A percentile compares a stretch with the other conserved stretches of the same genome.
phyloP scores from a whole-genome alignment of 2,329 filamentous ascomycete genomes.

The Xylaria sp. region DNA sequence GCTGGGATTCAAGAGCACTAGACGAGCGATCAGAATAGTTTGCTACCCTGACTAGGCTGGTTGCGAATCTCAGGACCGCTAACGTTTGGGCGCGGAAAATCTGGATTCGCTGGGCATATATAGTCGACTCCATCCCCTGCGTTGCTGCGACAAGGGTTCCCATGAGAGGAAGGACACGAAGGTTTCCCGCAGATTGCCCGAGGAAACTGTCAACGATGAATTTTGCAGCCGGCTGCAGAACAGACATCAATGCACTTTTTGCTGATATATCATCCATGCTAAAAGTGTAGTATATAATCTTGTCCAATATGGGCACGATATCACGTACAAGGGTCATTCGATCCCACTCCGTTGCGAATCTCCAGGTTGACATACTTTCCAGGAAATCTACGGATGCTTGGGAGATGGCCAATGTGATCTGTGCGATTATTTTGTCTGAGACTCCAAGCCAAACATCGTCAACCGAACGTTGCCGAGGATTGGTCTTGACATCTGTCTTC shows the following conservation, averaged over 20 bases:
- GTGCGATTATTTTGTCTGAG: constrained; percentile 80
- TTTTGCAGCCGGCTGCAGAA: constrained; percentile 77
- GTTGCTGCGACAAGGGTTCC: constrained; percentile 73
- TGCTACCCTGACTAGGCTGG: constrained; percentile 76
- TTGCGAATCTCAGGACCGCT: constrained; percentile 73
- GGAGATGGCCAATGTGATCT: constrained; percentile 77
- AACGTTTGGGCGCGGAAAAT: constrained; percentile 71
- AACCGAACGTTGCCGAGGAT: constrained; percentile 57
- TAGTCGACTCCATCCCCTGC: constrained; percentile 68
- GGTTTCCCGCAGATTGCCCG: constrained; percentile 72
- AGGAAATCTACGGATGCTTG: constrained; percentile 84
- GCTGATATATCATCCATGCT: constrained; percentile 73
- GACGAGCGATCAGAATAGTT: constrained; percentile 71
- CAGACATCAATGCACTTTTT: constrained; percentile 62
- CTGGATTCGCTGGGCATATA: constrained; percentile 66
- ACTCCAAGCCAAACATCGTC: constrained; percentile 74
- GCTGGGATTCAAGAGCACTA: constrained; percentile 76
- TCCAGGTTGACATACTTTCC: constrained; percentile 88
- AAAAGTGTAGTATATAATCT: constrained; percentile 77
- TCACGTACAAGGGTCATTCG: constrained; percentile 74
- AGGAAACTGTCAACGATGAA: constrained; percentile 83
- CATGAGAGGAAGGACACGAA: constrained; percentile 82
- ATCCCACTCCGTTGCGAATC: constrained; percentile 76
- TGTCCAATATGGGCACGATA: constrained; percentile 76
- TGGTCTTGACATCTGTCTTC: constrained; percentile 64